Evolutionary conservation across 768 basidiomycete genomes (phyloP), one percentile per base, ranked within the genome.

Genomic region (Fomitopsis serialis): DNA sequence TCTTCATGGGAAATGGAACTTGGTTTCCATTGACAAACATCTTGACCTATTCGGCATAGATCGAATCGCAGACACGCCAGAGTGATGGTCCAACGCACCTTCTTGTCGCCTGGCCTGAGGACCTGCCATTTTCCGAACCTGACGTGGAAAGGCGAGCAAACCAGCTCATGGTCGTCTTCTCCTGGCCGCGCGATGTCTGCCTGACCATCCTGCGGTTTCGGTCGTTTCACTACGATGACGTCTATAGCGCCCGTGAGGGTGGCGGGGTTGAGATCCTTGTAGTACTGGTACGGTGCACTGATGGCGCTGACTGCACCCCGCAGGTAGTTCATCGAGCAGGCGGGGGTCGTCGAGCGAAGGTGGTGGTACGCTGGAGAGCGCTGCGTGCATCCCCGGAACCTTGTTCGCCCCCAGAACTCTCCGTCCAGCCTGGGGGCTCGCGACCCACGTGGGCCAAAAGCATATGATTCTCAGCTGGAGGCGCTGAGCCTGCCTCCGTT

Each of bases 161-260:
- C 87, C 15, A 97, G 81, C 62, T 85, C 86, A 27, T 75, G 76
- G 44, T 75, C 79, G 51, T 85, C 83, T 32, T 32, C 58, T 78
- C 72, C 59, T 77, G 52, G 54, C 29, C 54, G 52, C 22, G 32
- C 34, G 24, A 59, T 32, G 11, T 11, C 11, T 32, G 29, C 6
- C 11, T 32, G 29, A 5, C 29, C 29, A 10, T 47, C 48, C 25
- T 58, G 29, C 47, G 46, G 58, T 47, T 56, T 63, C 22, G 82
- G 84, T 45, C 87, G 81, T 57, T 87, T 82, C 45, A 99, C 83
- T 60, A 98, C 96, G 63, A 99, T 94, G 70, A 99, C 92, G 78
- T 99, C 96, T 78, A 98, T 97, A 42, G 97, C 97, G 43, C 97
- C 96, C 3, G 95, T 97, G 54, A 99, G 82, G 0, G 97, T 99